Base-by-base conservation (phyloP, 345 rosid species). In the Lepidium africanum region DNA sequence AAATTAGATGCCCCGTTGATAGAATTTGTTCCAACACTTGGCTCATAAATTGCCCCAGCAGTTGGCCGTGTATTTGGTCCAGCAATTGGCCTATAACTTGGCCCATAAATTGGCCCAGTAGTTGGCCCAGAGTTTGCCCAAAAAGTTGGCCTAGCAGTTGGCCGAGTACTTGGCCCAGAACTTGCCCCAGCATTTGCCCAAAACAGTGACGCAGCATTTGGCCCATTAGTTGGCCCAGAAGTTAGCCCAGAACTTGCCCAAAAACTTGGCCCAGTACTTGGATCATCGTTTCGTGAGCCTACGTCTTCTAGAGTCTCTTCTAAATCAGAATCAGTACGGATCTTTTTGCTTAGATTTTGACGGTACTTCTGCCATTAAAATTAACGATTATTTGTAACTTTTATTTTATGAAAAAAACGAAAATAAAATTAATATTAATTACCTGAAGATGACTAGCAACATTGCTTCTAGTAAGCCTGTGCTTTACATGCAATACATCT, bases 361-460 rank as follows among this genome's bases (percentile, higher is more conserved):
- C 76, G 76, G 43, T 47, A 39, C 30, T 72, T 72, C 76, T 72
- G 71, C 51, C 39, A 72, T 63, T 16, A 13, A 7, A 72, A 39
- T 46, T 12, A n/a, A 9, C 13, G 30, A 33, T 39, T 65, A 39
- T 19, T 65, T 58, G 58, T 25, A 11, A 0, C 25, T 2, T 2
- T 54, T 45, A 63, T 25, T 27, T 4, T 27, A 25, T 27, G 27
- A 41, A 17, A 52, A 10, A 21, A 42, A 33, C 63, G 23, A 63
- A 17, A 19, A 3, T 13, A 49, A 1, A 10, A 19, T 14, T 11
- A 9, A 45, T 36, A 37, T 23, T 17, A 11, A 15, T 11, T 58
- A 67, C 77, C 68, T 74, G 73, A 43, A 74, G 77, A 59, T 74
- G 72, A 37, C 73, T 67, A 7, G 68, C 73, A 5, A 74, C 57